Conservation (phyloP, 768 basidiomycete genomes). For the Podaxis rugospora region DNA sequence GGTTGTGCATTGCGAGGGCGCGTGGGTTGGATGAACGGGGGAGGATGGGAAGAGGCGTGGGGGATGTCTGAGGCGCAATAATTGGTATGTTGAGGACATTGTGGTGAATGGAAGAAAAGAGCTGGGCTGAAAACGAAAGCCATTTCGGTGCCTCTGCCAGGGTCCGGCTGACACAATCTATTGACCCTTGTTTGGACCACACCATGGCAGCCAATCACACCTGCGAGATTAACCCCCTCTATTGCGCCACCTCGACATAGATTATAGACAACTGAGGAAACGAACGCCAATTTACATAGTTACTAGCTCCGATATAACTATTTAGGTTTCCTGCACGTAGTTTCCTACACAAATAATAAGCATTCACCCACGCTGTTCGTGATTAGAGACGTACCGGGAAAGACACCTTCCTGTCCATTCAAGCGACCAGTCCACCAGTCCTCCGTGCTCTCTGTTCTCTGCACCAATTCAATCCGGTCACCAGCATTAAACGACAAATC, state of each 20-base stretch:
- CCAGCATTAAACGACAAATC: conserved; percentile 89
- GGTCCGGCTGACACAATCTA: conserved; percentile 14
- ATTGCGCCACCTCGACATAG: not conserved
- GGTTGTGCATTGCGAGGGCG: conserved; percentile 26
- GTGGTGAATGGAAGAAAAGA: not conserved
- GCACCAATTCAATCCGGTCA: conserved; percentile 87
- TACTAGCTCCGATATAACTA: not conserved
- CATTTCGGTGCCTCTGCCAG: not conserved
- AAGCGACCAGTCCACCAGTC: conserved; percentile 98
- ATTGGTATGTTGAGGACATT: conserved; percentile 12
- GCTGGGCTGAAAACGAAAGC: not conserved
- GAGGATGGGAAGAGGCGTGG: conserved; percentile 24
- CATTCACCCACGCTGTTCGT: not conserved
- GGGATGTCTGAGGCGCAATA: conserved; percentile 13
- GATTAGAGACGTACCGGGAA: conserved; percentile 58
- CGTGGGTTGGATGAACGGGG: conserved; percentile 27
- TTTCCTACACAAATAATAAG: conserved; percentile 40
- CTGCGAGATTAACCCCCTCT: not conserved
- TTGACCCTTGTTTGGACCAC: conserved; percentile 20
- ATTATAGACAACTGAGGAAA: not conserved
- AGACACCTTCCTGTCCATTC: conserved; percentile 81
- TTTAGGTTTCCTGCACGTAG: conserved; percentile 56
- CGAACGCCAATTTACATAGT: conserved; percentile 7
- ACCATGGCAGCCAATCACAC: conserved; percentile 25
- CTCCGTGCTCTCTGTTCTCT: conserved; percentile 75